Evolutionary conservation across 352 stramenopile genomes (phyloP).

Genomic region (Pythium dissimile): DNA sequence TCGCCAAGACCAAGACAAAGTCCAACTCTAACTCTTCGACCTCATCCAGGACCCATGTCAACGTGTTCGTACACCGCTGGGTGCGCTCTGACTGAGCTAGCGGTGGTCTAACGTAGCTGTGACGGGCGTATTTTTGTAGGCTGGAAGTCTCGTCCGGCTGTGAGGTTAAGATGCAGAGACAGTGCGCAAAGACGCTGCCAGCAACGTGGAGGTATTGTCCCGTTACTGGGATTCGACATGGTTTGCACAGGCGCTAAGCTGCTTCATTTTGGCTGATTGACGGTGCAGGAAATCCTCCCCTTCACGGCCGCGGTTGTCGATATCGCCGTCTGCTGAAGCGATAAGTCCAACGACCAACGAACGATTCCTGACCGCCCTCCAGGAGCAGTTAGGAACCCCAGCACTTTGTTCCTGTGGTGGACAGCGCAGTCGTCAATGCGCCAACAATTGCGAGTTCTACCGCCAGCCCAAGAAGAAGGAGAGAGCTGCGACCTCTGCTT

Average conservation of each 20-base stretch:
- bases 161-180: neutral
- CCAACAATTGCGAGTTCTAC: slow-evolving; percentile 74
- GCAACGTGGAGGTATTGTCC: slow-evolving; percentile 47
- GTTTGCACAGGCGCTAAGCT: neutral
- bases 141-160: slow-evolving; percentile 10
- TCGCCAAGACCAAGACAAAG: too few species aligned
- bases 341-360: slow-evolving; percentile 23
- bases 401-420: slow-evolving; percentile 51
- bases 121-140: slow-evolving; percentile 16
- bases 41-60: too few species aligned
- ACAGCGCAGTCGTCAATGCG: slow-evolving; percentile 28
- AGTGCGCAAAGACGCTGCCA: slow-evolving; percentile 34
- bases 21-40: too few species aligned
- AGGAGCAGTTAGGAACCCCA: slow-evolving; percentile 42
- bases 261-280: too few species aligned
- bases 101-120: too few species aligned
- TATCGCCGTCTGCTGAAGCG: slow-evolving; percentile 6
- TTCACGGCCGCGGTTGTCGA: neutral
- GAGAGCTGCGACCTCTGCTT: slow-evolving; percentile 46
- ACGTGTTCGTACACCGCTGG: too few species aligned
- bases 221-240: neutral
- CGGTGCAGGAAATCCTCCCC: neutral
- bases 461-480: slow-evolving; percentile 60
- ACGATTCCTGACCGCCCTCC: slow-evolving; percentile 48
- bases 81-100: too few species aligned